Evolutionary conservation across 176 grass and related monocot genomes (phyloP), one percentile per base, ranked within the genome.

Genomic region (Musa itinerans): DNA sequence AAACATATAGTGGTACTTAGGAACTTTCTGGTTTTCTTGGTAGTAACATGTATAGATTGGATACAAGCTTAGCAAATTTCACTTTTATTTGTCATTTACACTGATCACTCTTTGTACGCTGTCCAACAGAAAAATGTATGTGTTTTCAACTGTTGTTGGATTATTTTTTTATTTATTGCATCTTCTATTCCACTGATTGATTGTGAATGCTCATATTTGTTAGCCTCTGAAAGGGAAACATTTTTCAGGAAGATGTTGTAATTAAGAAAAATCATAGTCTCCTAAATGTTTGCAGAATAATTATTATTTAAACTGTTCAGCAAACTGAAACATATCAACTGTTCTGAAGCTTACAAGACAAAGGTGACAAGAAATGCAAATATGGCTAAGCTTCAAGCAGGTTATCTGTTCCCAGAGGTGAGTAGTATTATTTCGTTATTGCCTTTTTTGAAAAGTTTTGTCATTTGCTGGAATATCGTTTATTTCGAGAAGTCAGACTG

Each of bases 331-430:
- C 43, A n/a, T 70, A n/a, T 9, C 10, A 51, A 51, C 48, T 70
- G 10, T 26, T 79, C 19, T 78, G 81, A 81, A 97, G 95, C 84
- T 89, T 91, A 79, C 88, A 98, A 79, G 76, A 98, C 90, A 0
- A 98, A 84, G 48, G 95, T 98, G 24, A 68, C 86, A 12, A 82
- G 95, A 48, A 89, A 92, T 84, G 81, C 72, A 16, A 92, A 89
- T 62, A 92, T 92, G 90, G 86, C 81, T 22, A 92, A 92, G 54
- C 83, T 92, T 56, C 89, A 92, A 78, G 89, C 89, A 24, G 86
- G 86, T 63, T 92, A 92, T 75, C 52, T 92, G 59, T 92, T 92
- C 81, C 89, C 89, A 57, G 89, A 92, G 89, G 89, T 92, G 16
- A 20, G 51, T 25, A 12, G 43, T 14, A 29, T 81, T 8, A 10